These are phyloP conservation scores for Hymenoscyphus occultus DNA, from an alignment of 2,329 filamentous ascomycete genomes.

Conservation along the genomic window DNA sequence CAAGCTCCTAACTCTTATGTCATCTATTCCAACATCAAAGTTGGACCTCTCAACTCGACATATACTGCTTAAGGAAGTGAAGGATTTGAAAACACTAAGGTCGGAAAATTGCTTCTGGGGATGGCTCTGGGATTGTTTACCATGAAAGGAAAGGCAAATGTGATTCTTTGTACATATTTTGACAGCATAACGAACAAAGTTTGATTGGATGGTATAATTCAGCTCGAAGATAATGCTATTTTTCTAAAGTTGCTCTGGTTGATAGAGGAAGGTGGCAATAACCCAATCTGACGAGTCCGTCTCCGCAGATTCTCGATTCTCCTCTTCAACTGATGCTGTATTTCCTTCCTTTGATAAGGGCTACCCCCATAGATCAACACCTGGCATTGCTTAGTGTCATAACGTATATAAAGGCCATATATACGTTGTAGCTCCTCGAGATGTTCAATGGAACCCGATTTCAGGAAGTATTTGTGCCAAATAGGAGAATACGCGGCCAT, in stretches of 20 bases:
- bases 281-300: not conserved
- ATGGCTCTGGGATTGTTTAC: too few relatives aligned
- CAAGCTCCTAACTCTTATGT: conserved; percentile 44
- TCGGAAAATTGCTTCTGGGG: too few relatives aligned
- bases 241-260: not conserved
- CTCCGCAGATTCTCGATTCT: not conserved
- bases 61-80: conserved; percentile 13
- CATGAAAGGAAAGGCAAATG: too few relatives aligned
- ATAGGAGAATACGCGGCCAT: not conserved
- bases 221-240: not conserved
- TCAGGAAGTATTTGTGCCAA: not conserved
- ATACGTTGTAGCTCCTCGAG: not conserved
- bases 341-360: not conserved
- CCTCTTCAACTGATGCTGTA: not conserved
- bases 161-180: too few relatives aligned
- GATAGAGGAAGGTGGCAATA: not conserved
- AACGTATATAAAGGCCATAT: not conserved
- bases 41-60: conserved; percentile 33
- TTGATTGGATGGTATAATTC: too few relatives aligned
- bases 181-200: too few relatives aligned
- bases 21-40: conserved; percentile 35
- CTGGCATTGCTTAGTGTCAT: not conserved
- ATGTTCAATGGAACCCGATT: not conserved
- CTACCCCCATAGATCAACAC: not conserved
- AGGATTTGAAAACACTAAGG: too few relatives aligned